Conservation (phyloP, 1,139 yeast genomes). For the Saccharomyces hybrid region DNA sequence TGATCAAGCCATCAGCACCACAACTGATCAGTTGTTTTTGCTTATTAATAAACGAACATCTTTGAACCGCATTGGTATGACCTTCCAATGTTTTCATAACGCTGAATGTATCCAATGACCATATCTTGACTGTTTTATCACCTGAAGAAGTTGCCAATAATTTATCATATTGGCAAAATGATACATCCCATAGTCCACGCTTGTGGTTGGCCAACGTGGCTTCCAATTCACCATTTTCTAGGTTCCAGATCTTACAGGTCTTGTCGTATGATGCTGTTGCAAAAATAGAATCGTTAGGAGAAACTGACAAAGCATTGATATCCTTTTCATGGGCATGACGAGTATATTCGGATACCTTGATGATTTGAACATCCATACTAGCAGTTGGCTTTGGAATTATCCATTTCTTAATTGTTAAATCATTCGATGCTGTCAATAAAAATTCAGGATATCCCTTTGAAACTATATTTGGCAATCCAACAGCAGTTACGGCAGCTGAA, state of each 20-base stretch:
- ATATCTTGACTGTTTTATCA: conserved; percentile 80
- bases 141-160: conserved; percentile 75
- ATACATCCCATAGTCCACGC: conserved; percentile 90
- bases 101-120: conserved; percentile 75
- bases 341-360: conserved; percentile 64
- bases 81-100: conserved; percentile 87
- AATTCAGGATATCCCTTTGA: conserved; percentile 53
- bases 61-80: conserved; percentile 85
- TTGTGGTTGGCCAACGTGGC: conserved; percentile 85
- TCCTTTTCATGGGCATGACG: conserved; percentile 96
- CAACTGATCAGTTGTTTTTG: conserved; percentile 69
- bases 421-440: conserved; percentile 78
- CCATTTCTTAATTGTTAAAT: conserved; percentile 90
- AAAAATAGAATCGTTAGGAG: conserved; percentile 81
- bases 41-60: conserved; percentile 61
- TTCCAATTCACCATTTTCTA: conserved; percentile 70
- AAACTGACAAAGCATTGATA: conserved; percentile 76
- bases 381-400: conserved; percentile 44
- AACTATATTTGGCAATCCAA: conserved; percentile 60
- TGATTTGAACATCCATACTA: conserved; percentile 12
- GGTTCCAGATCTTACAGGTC: conserved; percentile 82
- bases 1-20: conserved; percentile 92
- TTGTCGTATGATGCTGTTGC: conserved; percentile 97
- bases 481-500: conserved; percentile 78
- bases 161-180: conserved; percentile 74